Evolutionary conservation across 129 eudicot genomes (phyloP), one percentile per base, ranked within the genome.

Genomic region (Cynara cardunculus): DNA sequence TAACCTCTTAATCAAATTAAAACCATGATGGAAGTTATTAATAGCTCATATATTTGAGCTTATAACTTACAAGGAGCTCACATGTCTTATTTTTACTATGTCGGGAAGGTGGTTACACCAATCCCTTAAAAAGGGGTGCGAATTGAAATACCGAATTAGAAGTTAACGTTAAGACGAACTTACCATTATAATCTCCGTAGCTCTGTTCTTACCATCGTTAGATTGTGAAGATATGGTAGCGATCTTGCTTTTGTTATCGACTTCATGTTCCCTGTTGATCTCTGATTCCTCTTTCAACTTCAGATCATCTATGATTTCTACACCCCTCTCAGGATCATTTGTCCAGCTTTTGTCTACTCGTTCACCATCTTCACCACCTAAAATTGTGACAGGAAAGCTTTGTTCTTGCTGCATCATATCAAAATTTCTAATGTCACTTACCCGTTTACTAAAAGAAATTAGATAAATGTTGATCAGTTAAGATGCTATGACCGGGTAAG

Each of bases 101-200:
- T 49, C 1, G 21, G 1, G 3, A 18, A 14, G 61, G 21, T 49
- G 10, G 0, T 39, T 39, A 39, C 49, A 39, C 1, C 49, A 61
- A 61, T 21, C 12, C 27, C 68, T 13, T 3, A 62, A 62, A 62
- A 19, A 62, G 68, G 68, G 68, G 21, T 27, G 21, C 13, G 21
- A 62, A 62, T 61, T 14, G 25, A 61, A 61, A 21, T 61, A 62
- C 12, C 4, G 4, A 8, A 8, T 62, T 62, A 62, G 12, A 62
- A 21, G 28, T 62, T 9, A 22, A 24, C 13, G n/a, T 19, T 64
- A 72, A 81, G 80, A 66, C 16, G 56, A 74, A 81, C 84, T 81
- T 27, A 81, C 83, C 76, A 19, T 49, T 0, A 56, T 70, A 31
- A 79, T 79, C 25, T 79, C 83, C 56, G 13, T 79, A n/a, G 71